Conservation (phyloP, 2,329 filamentous ascomycete species). For the Clarireedia homoeocarpa region DNA sequence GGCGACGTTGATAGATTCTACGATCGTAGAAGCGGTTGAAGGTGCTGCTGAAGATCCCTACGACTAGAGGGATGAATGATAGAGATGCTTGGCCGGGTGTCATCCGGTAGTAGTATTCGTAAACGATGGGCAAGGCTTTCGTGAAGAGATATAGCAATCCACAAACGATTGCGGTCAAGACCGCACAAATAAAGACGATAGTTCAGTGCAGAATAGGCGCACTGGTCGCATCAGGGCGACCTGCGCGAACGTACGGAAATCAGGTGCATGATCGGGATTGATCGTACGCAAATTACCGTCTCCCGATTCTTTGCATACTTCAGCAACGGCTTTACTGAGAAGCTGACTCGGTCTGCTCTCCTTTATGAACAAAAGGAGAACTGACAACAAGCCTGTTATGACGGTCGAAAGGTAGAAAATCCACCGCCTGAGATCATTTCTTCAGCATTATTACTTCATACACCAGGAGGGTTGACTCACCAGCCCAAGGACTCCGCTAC, state of each 20-base stretch:
- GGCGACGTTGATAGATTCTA: constrained; percentile 25
- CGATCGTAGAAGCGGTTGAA: constrained; percentile 37
- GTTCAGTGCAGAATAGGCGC: constrained; percentile 38
- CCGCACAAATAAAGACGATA: constrained; percentile 37
- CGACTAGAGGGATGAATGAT: constrained; percentile 33
- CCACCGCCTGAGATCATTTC: constrained; percentile 32
- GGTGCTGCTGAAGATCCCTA: constrained; percentile 36
- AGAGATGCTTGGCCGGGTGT: constrained; percentile 30
- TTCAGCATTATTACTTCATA: not conserved
- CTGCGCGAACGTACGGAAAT: constrained; percentile 31
- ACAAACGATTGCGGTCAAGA: constrained; percentile 36
- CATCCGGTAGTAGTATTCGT: constrained; percentile 31
- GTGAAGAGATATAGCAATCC: constrained; percentile 42
- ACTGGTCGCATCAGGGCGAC: constrained; percentile 34
- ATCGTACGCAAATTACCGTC: constrained; percentile 23
- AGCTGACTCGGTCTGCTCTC: constrained; percentile 39
- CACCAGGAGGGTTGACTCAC: constrained; percentile 19
- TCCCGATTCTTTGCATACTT: constrained; percentile 15
- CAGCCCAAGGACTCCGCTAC: constrained; percentile 33
- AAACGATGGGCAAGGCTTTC: constrained; percentile 35
- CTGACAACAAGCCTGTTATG: constrained; percentile 29
- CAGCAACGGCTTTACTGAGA: constrained; percentile 31
- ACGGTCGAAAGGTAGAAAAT: constrained; percentile 37
- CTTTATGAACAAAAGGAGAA: constrained; percentile 32
- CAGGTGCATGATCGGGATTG: constrained; percentile 35